These are phyloP conservation scores for Pseudocercospora musae DNA, from an alignment of 2,329 filamentous ascomycete genomes.

Conservation along the genomic window DNA sequence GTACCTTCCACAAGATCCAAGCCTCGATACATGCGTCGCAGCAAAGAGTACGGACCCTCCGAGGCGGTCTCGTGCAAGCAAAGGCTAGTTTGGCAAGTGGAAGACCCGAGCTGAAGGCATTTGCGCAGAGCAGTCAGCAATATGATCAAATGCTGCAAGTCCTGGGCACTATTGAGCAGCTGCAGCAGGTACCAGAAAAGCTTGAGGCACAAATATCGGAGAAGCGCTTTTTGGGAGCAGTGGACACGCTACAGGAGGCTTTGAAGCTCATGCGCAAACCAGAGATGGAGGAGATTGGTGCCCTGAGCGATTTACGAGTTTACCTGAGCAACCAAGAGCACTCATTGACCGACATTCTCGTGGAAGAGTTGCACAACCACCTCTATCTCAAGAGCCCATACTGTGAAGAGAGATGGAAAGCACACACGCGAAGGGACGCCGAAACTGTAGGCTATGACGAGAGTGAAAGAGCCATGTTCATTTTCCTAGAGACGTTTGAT, in stretches of 20 bases:
- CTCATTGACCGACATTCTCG: constrained; percentile 84
- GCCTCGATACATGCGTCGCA: constrained; percentile 87
- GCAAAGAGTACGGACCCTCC: constrained; percentile 74
- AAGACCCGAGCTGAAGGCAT: constrained; percentile 83
- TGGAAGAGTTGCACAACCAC: constrained; percentile 97
- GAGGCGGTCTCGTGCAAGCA: constrained; percentile 75
- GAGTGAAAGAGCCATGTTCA: constrained; percentile 55
- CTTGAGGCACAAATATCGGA: constrained; percentile 93
- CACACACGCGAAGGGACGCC: constrained; percentile 59
- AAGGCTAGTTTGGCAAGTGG: constrained; percentile 81
- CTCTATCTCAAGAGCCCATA: constrained; percentile 97
- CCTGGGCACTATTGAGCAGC: constrained; percentile 68
- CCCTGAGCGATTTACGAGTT: constrained; percentile 76
- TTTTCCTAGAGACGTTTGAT: constrained; percentile 57
- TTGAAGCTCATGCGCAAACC: constrained; percentile 78
- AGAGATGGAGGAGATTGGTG: constrained; percentile 87
- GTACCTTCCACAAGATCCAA: constrained; percentile 98
- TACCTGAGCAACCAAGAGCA: constrained; percentile 94
- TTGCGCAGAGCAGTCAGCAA: constrained; percentile 80
- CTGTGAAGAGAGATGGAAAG: constrained; percentile 93
- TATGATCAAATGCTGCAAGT: constrained; percentile 88
- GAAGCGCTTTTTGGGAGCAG: constrained; percentile 88
- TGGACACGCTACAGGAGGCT: constrained; percentile 86
- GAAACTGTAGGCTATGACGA: constrained; percentile 32
- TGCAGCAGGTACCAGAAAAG: constrained; percentile 85